A percentile compares a stretch with the other conserved stretches of the same genome.
These are phyloP conservation scores for Diplodia scrobiculata DNA, from an alignment of 2,329 filamentous ascomycete genomes.

Conservation along the genomic window DNA sequence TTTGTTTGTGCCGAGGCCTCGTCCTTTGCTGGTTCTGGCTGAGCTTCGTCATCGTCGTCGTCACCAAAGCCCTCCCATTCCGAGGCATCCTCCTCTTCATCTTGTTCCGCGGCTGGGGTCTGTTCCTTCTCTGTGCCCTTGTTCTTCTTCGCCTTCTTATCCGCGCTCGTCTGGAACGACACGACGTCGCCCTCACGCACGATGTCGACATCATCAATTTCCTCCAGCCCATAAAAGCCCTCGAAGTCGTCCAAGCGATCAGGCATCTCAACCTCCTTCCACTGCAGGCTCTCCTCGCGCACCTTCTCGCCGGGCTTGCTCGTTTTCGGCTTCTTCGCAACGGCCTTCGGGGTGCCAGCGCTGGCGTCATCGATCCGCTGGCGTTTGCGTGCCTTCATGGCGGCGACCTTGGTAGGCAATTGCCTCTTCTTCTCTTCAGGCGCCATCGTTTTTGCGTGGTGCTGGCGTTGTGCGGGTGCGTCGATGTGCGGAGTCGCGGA, in stretches of 20 bases:
- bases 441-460: slow-evolving; percentile 33
- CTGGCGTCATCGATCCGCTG: slow-evolving; percentile 33
- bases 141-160: slow-evolving; percentile 33
- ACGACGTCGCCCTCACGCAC: slow-evolving; percentile 60
- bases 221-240: slow-evolving; percentile 88
- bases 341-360: slow-evolving; percentile 31
- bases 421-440: slow-evolving; percentile 40
- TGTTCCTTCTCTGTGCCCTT: slow-evolving; percentile 35
- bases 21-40: slow-evolving; percentile 34
- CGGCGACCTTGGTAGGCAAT: slow-evolving; percentile 44
- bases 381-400: slow-evolving; percentile 49
- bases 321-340: slow-evolving; percentile 31
- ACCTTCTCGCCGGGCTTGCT: slow-evolving; percentile 34
- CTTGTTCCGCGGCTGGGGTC: slow-evolving; percentile 27
- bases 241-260: slow-evolving; percentile 86
- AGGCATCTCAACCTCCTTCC: slow-evolving; percentile 67
- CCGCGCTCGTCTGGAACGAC: slow-evolving; percentile 41
- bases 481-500: background rate
- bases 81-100: slow-evolving; percentile 35
- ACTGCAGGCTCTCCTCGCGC: slow-evolving; percentile 58
- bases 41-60: slow-evolving; percentile 40
- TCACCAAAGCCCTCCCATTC: slow-evolving; percentile 42
- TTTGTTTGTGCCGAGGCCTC: slow-evolving; percentile 31
- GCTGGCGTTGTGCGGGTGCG: background rate
- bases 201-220: slow-evolving; percentile 89